A percentile compares a stretch with the other conserved stretches of the same genome.
Evolutionary conservation across 305 asterid species (phyloP).

Genomic region (Solanum chacoense): DNA sequence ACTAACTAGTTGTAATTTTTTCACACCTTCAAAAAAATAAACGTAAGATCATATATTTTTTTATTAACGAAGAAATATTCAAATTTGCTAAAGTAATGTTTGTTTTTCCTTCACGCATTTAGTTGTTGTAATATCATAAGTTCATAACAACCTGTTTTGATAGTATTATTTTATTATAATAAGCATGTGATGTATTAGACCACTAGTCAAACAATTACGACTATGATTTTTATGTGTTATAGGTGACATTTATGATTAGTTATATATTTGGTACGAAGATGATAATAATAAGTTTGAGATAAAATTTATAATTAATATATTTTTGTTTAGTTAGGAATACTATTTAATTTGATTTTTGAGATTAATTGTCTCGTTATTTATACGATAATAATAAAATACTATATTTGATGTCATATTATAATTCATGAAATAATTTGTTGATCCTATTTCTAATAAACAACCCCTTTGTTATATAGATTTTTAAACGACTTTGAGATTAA

Average conservation of each 20-base stretch:
- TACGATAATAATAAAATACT: background rate
- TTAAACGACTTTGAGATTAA: background rate
- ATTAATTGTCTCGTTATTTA: background rate
- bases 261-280: background rate
- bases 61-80: background rate
- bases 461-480: background rate
- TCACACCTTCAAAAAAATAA: too few species aligned
- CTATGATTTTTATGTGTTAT: background rate
- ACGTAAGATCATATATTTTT: background rate
- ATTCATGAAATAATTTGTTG: too few species aligned
- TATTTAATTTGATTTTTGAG: background rate
- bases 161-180: background rate
- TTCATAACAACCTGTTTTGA: background rate
- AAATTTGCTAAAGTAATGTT: background rate
- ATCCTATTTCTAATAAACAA: background rate
- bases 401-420: background rate
- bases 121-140: background rate
- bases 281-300: background rate
- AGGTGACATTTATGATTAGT: background rate
- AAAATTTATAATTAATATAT: background rate
- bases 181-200: background rate
- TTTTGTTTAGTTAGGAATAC: background rate
- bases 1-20: background rate
- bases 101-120: background rate
- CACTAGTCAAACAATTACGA: background rate